Conservation (phyloP, 805 yeast genomes). For the Metschnikowia reukaufii region DNA sequence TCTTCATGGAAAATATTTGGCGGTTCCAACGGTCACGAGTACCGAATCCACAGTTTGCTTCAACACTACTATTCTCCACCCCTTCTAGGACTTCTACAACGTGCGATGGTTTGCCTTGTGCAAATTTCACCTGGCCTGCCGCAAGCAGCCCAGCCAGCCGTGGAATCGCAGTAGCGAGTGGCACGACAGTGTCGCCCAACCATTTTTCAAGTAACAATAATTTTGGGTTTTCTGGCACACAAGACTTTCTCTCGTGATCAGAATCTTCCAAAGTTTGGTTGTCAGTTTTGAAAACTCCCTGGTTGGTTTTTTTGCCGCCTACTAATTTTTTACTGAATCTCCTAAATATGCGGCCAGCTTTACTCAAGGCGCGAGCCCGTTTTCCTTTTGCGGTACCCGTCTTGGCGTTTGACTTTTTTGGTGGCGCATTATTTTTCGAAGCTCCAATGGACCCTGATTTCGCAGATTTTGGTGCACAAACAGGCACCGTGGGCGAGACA, state of each 20-base stretch:
- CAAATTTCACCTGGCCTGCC: neutral
- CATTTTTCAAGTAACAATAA: neutral
- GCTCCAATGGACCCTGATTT: neutral
- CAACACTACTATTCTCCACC: neutral
- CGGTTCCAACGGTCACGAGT: neutral
- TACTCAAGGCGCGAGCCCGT: neutral
- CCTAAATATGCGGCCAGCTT: neutral
- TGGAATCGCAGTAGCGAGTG: neutral
- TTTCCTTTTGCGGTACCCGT: neutral
- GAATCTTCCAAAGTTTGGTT: neutral
- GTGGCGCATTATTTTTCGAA: neutral
- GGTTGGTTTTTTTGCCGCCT: neutral
- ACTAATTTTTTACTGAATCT: neutral
- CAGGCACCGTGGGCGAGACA: too few species aligned
- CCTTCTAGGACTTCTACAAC: neutral
- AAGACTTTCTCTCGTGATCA: neutral
- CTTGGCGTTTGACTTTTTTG: neutral
- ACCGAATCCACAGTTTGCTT: neutral
- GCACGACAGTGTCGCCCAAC: neutral
- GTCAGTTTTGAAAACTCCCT: neutral
- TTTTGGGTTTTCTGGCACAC: neutral
- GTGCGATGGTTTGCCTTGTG: neutral
- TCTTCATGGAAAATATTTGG: neutral
- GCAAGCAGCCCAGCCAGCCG: neutral
- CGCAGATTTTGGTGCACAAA: neutral